A percentile compares a stretch with the other conserved stretches of the same genome.
These are phyloP conservation scores for Coemansia sp. DNA, from an alignment of 192 early-diverging fungal species.

Conservation along the genomic window DNA sequence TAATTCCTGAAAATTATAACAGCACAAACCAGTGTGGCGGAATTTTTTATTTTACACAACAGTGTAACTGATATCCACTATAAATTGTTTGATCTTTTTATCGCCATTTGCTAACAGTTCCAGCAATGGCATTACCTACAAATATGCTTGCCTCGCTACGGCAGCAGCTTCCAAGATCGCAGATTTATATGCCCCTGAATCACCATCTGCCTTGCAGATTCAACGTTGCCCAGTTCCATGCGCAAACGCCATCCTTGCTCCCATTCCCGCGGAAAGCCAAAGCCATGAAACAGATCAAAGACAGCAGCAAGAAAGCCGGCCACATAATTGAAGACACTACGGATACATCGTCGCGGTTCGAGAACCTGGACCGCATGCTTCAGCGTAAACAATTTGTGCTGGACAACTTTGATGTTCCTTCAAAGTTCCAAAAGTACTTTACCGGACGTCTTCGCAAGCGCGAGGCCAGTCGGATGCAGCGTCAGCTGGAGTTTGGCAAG, in stretches of 20 bases:
- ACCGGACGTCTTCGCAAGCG: conserved; percentile 53
- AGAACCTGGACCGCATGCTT: conserved; percentile 29
- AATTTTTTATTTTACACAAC: no score
- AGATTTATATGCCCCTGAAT: not conserved
- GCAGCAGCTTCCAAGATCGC: not conserved
- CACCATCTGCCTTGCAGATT: not conserved
- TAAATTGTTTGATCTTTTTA: no score
- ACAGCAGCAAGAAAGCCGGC: not conserved
- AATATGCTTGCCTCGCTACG: not conserved
- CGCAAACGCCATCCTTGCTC: not conserved
- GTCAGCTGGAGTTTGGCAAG: conserved; percentile 16
- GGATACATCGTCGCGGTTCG: not conserved
- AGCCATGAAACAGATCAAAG: not conserved
- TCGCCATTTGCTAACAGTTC: not conserved
- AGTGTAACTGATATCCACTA: no score
- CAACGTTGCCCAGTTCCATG: conserved; percentile 4
- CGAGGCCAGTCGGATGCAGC: conserved; percentile 30
- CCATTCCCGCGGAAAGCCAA: not conserved
- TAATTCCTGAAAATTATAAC: not conserved
- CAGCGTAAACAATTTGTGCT: conserved; percentile 44
- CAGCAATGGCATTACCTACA: not conserved
- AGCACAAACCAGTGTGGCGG: no score
- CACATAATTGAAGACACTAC: conserved; percentile 1
- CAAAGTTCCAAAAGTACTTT: conserved; percentile 50
- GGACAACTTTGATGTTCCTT: conserved; percentile 46